A percentile compares a stretch with the other conserved stretches of the same genome.
These are phyloP conservation scores for Fusarium sp. DNA, from an alignment of 2,329 filamentous ascomycete species.

Conservation along the genomic window DNA sequence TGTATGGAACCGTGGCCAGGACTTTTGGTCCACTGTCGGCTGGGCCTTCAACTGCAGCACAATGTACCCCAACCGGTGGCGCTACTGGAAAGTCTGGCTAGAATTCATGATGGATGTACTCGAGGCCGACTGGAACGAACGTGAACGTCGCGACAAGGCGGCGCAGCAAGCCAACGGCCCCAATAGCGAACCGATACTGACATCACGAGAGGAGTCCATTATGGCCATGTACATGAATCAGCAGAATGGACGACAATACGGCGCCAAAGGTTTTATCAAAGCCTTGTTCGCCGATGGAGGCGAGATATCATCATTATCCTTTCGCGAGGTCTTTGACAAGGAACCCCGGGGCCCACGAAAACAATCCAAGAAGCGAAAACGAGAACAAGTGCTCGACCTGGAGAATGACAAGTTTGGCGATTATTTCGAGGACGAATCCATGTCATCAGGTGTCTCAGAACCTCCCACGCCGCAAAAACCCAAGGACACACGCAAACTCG, in stretches of 20 bases:
- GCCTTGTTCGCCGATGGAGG: conserved; percentile 75
- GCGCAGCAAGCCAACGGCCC: conserved; percentile 35
- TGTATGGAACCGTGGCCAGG: conserved; percentile 79
- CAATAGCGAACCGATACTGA: conserved; percentile 36
- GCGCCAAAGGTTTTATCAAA: conserved; percentile 67
- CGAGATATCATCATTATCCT: conserved; percentile 63
- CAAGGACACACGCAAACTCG: conserved; percentile 36
- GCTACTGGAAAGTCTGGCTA: conserved; percentile 83
- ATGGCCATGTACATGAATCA: conserved; percentile 69
- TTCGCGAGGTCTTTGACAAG: conserved; percentile 73
- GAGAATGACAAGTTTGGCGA: conserved; percentile 70
- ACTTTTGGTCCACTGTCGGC: conserved; percentile 89
- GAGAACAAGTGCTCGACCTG: conserved; percentile 61
- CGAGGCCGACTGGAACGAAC: conserved; percentile 74
- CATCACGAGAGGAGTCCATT: conserved; percentile 64
- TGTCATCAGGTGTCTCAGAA: conserved; percentile 59
- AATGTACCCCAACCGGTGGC: conserved; percentile 78
- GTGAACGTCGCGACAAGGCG: conserved; percentile 60
- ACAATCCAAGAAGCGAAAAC: conserved; percentile 61
- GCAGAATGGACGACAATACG: conserved; percentile 56
- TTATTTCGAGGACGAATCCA: conserved; percentile 68
- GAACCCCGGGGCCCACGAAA: conserved; percentile 61
- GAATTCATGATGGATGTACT: conserved; percentile 82
- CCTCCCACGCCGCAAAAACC: conserved; percentile 57
- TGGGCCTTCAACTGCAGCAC: conserved; percentile 95